These are phyloP conservation scores for Hymenoscyphus fraxineus DNA, from an alignment of 2,329 filamentous ascomycete species.

Conservation along the genomic window DNA sequence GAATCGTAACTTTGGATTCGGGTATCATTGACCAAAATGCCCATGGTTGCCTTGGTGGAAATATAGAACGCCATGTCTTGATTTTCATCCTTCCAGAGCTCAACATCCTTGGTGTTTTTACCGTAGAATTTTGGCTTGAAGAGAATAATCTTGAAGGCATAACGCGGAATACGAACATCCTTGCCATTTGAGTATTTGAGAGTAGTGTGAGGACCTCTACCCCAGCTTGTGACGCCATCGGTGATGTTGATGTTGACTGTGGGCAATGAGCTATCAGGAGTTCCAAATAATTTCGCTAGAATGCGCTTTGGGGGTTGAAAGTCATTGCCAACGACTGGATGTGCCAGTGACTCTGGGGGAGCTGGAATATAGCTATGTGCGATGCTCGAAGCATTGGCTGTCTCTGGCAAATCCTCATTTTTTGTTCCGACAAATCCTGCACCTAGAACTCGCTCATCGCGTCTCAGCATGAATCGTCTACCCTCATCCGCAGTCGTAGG, in stretches of 20 bases:
- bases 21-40: slow-evolving; percentile 74
- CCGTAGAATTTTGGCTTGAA: slow-evolving; percentile 67
- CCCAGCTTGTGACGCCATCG: slow-evolving; percentile 70
- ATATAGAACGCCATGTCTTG: slow-evolving; percentile 60
- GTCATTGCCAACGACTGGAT: slow-evolving; percentile 22
- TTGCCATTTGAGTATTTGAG: slow-evolving; percentile 56
- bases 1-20: slow-evolving; percentile 55
- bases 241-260: slow-evolving; percentile 63
- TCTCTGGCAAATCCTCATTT: slow-evolving; percentile 17
- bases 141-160: slow-evolving; percentile 73
- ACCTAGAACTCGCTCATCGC: slow-evolving; percentile 30
- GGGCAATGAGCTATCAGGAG: slow-evolving; percentile 60
- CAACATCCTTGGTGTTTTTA: slow-evolving; percentile 42
- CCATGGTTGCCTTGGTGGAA: slow-evolving; percentile 71
- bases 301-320: slow-evolving; percentile 39
- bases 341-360: background rate
- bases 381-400: slow-evolving; percentile 13
- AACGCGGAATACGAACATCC: slow-evolving; percentile 75
- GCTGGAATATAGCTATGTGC: background rate
- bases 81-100: slow-evolving; percentile 25
- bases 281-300: slow-evolving; percentile 64
- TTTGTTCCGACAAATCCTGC: slow-evolving; percentile 2
- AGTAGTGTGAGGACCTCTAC: slow-evolving; percentile 66
- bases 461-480: slow-evolving; percentile 27
- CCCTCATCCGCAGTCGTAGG: slow-evolving; percentile 25